These are phyloP conservation scores for Linaria vulgaris DNA, from an alignment of 257 asterid genomes.

Conservation along the genomic window DNA sequence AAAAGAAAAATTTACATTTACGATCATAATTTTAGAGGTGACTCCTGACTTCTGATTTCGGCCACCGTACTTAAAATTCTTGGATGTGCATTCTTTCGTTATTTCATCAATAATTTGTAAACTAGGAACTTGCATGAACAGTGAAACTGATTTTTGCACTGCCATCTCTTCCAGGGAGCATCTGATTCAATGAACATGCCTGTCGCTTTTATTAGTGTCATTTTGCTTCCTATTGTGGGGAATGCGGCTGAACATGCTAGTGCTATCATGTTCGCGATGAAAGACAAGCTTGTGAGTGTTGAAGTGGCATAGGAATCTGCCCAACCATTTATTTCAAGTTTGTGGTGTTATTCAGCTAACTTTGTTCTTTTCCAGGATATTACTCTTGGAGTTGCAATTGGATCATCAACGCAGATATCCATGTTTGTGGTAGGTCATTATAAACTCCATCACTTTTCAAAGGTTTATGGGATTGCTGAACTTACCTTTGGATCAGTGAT, in stretches of 20 bases:
- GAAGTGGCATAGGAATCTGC: neutral
- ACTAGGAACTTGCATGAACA: neutral
- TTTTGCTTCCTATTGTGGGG: constrained; percentile 92
- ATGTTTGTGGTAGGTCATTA: constrained; percentile 81
- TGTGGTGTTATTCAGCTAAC: constrained; percentile 4
- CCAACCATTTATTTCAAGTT: constrained; percentile 6
- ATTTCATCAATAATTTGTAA: too few relatives aligned
- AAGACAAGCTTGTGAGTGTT: constrained; percentile 79
- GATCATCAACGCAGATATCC: constrained; percentile 96
- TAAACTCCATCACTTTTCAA: neutral
- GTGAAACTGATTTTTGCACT: neutral
- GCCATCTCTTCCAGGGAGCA: constrained; percentile 68
- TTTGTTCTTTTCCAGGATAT: constrained; percentile 27
- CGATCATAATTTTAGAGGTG: constrained; percentile 20
- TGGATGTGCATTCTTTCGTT: too few relatives aligned
- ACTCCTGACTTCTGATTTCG: neutral
- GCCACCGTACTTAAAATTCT: neutral
- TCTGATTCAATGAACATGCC: constrained; percentile 88
- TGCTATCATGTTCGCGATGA: constrained; percentile 99
- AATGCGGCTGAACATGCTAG: constrained; percentile 98
- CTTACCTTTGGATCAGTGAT: neutral
- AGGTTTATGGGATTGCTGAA: constrained; percentile 8
- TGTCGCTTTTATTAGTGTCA: constrained; percentile 81
- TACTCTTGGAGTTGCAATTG: constrained; percentile 92
- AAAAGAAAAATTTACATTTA: neutral